A percentile compares a stretch with the other conserved stretches of the same genome.
Evolutionary conservation across 768 basidiomycete genomes (phyloP).

Genomic region (Pisolithus marmoratus): DNA sequence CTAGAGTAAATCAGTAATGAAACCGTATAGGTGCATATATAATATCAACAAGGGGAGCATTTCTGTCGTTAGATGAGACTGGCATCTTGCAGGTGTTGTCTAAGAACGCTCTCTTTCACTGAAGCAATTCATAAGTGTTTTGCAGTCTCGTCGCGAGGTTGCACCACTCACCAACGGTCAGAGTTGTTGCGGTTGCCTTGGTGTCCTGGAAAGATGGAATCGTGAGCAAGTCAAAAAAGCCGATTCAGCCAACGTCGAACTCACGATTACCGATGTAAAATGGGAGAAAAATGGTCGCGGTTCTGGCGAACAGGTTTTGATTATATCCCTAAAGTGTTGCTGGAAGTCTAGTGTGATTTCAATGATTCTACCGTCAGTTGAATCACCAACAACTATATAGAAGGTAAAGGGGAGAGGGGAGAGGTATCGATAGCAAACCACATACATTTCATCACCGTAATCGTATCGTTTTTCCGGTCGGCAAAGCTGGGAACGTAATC

Average conservation of each 20-base stretch:
- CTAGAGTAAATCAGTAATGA: background rate
- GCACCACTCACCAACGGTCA: constrained; percentile 51
- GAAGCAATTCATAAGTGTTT: constrained; percentile 5
- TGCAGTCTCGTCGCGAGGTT: background rate
- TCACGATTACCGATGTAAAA: constrained; percentile 72
- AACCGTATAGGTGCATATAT: background rate
- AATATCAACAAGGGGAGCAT: background rate
- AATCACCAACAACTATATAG: background rate
- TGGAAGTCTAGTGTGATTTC: constrained; percentile 53
- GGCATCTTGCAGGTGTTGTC: constrained; percentile 62
- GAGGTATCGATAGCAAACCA: constrained; percentile 3
- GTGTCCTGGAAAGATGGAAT: constrained; percentile 49
- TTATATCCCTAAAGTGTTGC: constrained; percentile 74
- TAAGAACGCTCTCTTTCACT: constrained; percentile 72
- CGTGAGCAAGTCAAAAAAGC: too few species aligned
- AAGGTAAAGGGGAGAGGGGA: background rate
- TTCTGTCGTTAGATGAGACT: constrained; percentile 50
- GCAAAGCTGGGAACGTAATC: constrained; percentile 72
- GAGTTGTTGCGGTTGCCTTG: constrained; percentile 63
- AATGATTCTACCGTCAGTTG: background rate
- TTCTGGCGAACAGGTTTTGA: constrained; percentile 54
- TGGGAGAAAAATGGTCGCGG: constrained; percentile 66
- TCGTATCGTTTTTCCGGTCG: constrained; percentile 63
- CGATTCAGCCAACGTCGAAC: constrained; percentile 21
- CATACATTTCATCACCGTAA: constrained; percentile 68